Base-by-base conservation (phyloP, 2,329 filamentous ascomycete species). In the Aspergillus neoniger region DNA sequence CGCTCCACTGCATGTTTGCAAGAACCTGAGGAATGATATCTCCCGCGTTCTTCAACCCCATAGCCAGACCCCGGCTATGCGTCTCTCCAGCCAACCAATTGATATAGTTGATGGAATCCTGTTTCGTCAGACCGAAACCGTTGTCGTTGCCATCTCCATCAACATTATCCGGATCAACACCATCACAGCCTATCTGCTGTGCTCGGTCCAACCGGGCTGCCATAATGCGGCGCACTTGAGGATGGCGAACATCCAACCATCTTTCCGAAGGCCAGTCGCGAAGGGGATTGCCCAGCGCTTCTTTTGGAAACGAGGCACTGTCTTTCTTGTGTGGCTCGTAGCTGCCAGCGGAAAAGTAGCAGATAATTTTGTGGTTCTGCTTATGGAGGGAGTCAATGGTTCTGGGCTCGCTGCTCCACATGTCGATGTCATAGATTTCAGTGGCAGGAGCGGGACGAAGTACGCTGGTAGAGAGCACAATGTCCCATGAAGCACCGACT, bases 341-440 rank as follows among this genome's bases (percentile, higher is more conserved):
- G 5, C 85, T 88, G 1, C 89, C 89, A 0, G 87, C 88, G 53
- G 86, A 88, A 77, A 91, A 91, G 76, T 92, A 92, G 78, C 89
- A 92, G 61, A 91, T 87, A 51, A 91, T 84, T 63, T 84, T 86
- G 69, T 84, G 84, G 12, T 81, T 83, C 25, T 80, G 67, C 4
- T 65, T 64, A 44, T 87, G 82, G 8, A 88, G 76, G 4, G 72
- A 69, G 2, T 72, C 62, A 53, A 88, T 83, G 1, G 76, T 80
- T 5, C 77, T 75, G 5, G 32, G 32, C 32, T 77, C 72, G 54
- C 83, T 85, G 59, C 82, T 78, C 71, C 88, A 86, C 14, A 87
- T 77, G 62, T 86, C 80, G 60, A 89, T 86, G 71, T 89, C 86
- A 72, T 83, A 89, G 48, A 89, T 76, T 4, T 79, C 76, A 0